A percentile compares a stretch with the other conserved stretches of the same genome.
These are phyloP conservation scores for Spirogloea muscicola DNA, from an alignment of 139 green algal genomes.

Conservation along the genomic window DNA sequence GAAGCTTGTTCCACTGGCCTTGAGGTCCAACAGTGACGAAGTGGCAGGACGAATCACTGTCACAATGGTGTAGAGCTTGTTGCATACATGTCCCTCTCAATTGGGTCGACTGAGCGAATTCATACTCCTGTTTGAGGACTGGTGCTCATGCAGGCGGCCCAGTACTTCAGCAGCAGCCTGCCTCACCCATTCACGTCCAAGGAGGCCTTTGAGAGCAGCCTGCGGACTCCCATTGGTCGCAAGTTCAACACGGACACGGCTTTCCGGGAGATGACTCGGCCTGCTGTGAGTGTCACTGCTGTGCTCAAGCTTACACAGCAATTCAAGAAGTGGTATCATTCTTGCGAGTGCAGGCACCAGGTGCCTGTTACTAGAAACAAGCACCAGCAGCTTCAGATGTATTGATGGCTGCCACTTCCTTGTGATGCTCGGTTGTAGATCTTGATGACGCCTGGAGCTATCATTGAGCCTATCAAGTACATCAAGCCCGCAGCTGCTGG, in stretches of 20 bases:
- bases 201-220: slow-evolving; percentile 62
- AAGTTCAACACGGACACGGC: slow-evolving; percentile 84
- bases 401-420: background rate
- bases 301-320: background rate
- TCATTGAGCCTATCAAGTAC: slow-evolving; percentile 28
- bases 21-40: too few relatives aligned
- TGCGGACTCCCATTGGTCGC: slow-evolving; percentile 76
- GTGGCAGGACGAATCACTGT: too few relatives aligned
- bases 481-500: background rate
- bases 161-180: slow-evolving; percentile 63
- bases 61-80: too few relatives aligned
- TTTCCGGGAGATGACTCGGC: slow-evolving; percentile 75
- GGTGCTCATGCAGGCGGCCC: slow-evolving; percentile 54
- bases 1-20: too few relatives aligned
- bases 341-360: background rate
- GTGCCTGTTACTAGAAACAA: too few relatives aligned
- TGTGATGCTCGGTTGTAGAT: slow-evolving; percentile 3
- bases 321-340: background rate
- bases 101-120: too few relatives aligned
- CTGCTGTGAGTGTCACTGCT: slow-evolving; percentile 37
- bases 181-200: slow-evolving; percentile 64
- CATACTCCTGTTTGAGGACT: too few relatives aligned
- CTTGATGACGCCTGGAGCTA: background rate
- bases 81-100: too few relatives aligned
- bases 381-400: background rate